Percentiles rank a stretch among this genome's conserved stretches.
These are phyloP conservation scores for Vachellia pachyceras DNA, from an alignment of 306 rosid genomes.

Conservation along the genomic window DNA sequence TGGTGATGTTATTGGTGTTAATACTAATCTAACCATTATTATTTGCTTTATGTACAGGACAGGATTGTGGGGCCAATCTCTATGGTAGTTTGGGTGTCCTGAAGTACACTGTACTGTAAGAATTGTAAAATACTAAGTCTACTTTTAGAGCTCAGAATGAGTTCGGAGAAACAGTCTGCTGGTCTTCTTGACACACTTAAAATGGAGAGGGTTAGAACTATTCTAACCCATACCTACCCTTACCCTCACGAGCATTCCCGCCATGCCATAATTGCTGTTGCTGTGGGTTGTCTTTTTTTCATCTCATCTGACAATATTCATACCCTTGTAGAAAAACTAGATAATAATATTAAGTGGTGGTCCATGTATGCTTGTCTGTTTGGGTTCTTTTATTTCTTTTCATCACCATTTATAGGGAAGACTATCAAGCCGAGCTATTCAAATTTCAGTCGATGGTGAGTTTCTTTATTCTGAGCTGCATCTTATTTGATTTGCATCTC, in stretches of 20 bases:
- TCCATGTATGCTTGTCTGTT: slow-evolving; percentile 89
- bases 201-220: slow-evolving; percentile 96
- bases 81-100: slow-evolving; percentile 39
- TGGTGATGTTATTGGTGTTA: slow-evolving; percentile 11
- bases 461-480: slow-evolving; percentile 13
- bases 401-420: slow-evolving; percentile 96
- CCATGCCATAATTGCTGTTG: slow-evolving; percentile 96
- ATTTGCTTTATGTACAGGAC: slow-evolving; percentile 47
- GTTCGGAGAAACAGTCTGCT: slow-evolving; percentile 57
- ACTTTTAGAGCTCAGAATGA: slow-evolving; percentile 48
- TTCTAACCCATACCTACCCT: slow-evolving; percentile 82
- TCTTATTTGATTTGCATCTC: background rate
- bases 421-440: slow-evolving; percentile 98
- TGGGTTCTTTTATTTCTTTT: slow-evolving; percentile 98
- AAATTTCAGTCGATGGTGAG: slow-evolving; percentile 99
- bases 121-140: slow-evolving; percentile 22
- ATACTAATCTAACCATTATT: slow-evolving; percentile 1
- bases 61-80: slow-evolving; percentile 50
- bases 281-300: slow-evolving; percentile 92
- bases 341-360: slow-evolving; percentile 98
- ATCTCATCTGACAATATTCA: slow-evolving; percentile 97
- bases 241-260: slow-evolving; percentile 99
- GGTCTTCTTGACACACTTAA: slow-evolving; percentile 77
- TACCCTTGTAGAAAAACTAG: slow-evolving; percentile 90
- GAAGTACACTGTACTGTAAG: slow-evolving; percentile 40